A percentile compares a stretch with the other conserved stretches of the same genome.
Conservation (phyloP, 208 protist species). For the Sergeia podlipaevii region DNA sequence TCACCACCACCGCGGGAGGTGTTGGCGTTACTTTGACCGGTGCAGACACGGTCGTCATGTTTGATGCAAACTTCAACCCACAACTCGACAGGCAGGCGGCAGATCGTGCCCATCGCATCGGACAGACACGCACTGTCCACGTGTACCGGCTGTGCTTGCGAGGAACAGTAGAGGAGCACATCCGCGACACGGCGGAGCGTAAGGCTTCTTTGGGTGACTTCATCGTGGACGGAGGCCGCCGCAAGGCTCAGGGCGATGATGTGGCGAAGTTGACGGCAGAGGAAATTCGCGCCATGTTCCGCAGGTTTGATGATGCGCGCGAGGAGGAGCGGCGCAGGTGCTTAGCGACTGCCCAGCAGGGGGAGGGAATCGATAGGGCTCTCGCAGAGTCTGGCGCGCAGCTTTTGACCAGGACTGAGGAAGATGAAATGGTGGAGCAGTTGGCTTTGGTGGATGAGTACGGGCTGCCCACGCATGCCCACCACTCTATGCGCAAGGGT, state of each 20-base stretch:
- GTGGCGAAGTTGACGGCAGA: conserved; percentile 8
- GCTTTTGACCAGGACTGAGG: too few species aligned
- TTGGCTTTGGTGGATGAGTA: conserved; percentile 40
- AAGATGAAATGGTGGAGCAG: conserved; percentile 49
- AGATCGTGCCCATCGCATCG: conserved; percentile 94
- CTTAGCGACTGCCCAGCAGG: not conserved
- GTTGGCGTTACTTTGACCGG: conserved; percentile 98
- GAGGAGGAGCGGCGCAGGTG: not conserved
- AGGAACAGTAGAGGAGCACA: conserved; percentile 94
- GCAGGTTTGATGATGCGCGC: not conserved
- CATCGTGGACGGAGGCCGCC: conserved; percentile 75
- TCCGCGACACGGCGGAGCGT: conserved; percentile 87
- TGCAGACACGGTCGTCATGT: conserved; percentile 95
- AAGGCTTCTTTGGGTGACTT: conserved; percentile 94
- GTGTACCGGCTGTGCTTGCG: conserved; percentile 95
- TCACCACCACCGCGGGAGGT: conserved; percentile 97
- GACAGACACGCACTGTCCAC: conserved; percentile 92
- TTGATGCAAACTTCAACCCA: conserved; percentile 98
- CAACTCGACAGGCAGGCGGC: conserved; percentile 97
- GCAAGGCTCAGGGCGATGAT: conserved; percentile 17
- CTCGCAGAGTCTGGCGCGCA: not conserved
- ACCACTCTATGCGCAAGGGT: not conserved
- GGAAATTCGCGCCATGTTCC: conserved; percentile 10
- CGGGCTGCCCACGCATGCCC: conserved; percentile 17
- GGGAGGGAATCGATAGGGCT: not conserved